Evolutionary conservation across 2,329 filamentous ascomycete genomes (phyloP), one percentile per base, ranked within the genome.

Genomic region (Fusarium irregulare): DNA sequence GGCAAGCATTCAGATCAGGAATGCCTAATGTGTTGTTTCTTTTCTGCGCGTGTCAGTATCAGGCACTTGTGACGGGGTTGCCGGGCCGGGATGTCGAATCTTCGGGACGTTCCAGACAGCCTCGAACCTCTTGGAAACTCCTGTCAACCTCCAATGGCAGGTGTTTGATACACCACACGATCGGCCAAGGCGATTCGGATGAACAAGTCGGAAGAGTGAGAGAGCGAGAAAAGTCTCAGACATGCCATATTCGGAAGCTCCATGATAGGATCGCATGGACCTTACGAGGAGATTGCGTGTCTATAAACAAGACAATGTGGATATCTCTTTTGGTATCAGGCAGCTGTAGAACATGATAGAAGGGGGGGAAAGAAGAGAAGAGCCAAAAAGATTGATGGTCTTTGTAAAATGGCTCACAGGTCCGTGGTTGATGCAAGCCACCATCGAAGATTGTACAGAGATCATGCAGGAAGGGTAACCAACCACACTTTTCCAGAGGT

Each of bases 391-490:
- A 11, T 28, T 48, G 53, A 51, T 20, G 11, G 7, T 50, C 20
- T 41, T 25, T 51, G 32, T 50, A 73, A 73, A 73, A 74, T 73
- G 68, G 70, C 71, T 73, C 71, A 73, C 51, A 55, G 37, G 60
- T 45, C 46, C 21, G 44, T 66, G 34, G 23, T 66, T 56, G 61
- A 70, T 62, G 69, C 71, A 73, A 51, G 71, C 63, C 68, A 66
- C 63, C 56, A 56, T 58, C 63, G 64, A 72, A 57, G 68, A 70
- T 51, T 62, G 53, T 66, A 46, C 18, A 41, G 34, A 54, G 13
- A 41, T 23, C 23, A 51, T 69, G 51, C 53, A 58, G 25, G 49
- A 20, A 63, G 41, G 66, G 51, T 54, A 56, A 44, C 53, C 45
- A 44, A 60, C 54, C 28, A 44, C 46, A 34, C 49, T 41, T 62